Evolutionary conservation across 2,329 filamentous ascomycete genomes (phyloP).

Genomic region (Sphaerulina populicola): DNA sequence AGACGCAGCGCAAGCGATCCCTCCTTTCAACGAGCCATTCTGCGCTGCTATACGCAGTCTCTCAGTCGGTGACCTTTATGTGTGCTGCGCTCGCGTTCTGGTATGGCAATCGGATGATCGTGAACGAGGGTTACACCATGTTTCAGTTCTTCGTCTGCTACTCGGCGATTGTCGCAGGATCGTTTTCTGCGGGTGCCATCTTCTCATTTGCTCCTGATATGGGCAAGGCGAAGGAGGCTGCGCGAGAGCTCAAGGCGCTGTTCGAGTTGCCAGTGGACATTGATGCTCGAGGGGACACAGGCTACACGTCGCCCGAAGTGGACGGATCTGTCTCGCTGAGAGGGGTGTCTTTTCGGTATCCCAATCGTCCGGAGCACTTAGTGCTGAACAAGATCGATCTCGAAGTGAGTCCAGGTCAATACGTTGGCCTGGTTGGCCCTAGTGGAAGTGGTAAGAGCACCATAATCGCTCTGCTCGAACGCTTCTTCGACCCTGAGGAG

Average conservation of each 20-base stretch:
- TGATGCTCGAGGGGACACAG: neutral
- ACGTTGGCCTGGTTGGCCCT: slow-evolving; percentile 36
- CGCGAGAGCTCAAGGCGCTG: slow-evolving; percentile 47
- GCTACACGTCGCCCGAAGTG: neutral
- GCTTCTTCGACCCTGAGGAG: slow-evolving; percentile 52
- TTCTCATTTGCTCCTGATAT: slow-evolving; percentile 68
- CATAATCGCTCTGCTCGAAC: slow-evolving; percentile 33
- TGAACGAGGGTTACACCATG: slow-evolving; percentile 55
- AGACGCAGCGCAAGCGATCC: no score
- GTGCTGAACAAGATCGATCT: slow-evolving; percentile 42
- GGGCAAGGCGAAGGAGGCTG: slow-evolving; percentile 55
- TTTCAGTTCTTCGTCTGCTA: slow-evolving; percentile 66
- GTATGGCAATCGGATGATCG: slow-evolving; percentile 67
- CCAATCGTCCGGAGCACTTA: slow-evolving; percentile 49
- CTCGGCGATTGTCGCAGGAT: slow-evolving; percentile 61
- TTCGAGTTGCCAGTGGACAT: slow-evolving; percentile 17
- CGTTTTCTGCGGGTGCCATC: slow-evolving; percentile 64
- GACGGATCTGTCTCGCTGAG: slow-evolving; percentile 37
- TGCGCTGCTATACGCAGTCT: slow-evolving; percentile 13
- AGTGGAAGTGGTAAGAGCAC: slow-evolving; percentile 37
- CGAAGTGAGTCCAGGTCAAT: slow-evolving; percentile 31
- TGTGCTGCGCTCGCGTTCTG: slow-evolving; percentile 67
- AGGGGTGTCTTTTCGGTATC: slow-evolving; percentile 57
- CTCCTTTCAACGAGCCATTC: no score
- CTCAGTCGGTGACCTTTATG: slow-evolving; percentile 52